These are phyloP conservation scores for Gastrodia elata DNA, from an alignment of 106 monocot species.

Conservation along the genomic window DNA sequence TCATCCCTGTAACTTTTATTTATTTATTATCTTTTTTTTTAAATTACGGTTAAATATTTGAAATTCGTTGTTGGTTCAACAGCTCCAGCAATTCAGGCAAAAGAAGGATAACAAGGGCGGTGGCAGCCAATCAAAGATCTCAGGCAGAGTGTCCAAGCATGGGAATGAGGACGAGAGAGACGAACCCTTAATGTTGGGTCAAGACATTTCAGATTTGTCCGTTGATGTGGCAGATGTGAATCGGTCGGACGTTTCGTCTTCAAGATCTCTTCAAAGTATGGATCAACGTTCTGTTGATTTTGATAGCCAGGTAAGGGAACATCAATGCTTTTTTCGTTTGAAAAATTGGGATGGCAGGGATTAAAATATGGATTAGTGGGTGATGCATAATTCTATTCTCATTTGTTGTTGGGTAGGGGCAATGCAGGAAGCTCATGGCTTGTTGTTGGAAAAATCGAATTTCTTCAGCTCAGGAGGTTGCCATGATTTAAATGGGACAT, in stretches of 20 bases:
- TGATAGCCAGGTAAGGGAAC: conserved; percentile 23
- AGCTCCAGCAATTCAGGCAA: conserved; percentile 90
- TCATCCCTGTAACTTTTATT: not conserved
- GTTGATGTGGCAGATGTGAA: not conserved
- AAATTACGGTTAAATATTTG: not conserved
- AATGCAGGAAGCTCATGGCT: conserved; percentile 60
- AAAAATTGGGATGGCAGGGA: conserved; percentile 1
- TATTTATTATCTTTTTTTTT: not conserved
- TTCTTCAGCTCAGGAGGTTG: conserved; percentile 2
- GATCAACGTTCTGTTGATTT: conserved; percentile 8
- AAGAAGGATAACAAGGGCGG: conserved; percentile 80
- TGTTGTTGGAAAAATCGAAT: conserved; percentile 19
- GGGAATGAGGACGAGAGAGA: conserved; percentile 16
- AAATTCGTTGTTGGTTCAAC: conserved; percentile 7
- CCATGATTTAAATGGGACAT: not conserved
- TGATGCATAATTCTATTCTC: conserved; percentile 62
- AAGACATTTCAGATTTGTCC: not conserved
- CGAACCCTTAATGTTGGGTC: not conserved
- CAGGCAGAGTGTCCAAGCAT: conserved; percentile 13
- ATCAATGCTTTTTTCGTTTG: not conserved
- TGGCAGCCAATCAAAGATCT: conserved; percentile 29
- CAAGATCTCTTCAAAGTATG: not conserved
- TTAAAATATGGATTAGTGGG: conserved; percentile 11
- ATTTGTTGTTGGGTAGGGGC: conserved; percentile 70
- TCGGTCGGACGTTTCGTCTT: not conserved